Evolutionary conservation across 371 early-diverging fungal genomes (phyloP).

Genomic region (Capillidium heterosporum): DNA sequence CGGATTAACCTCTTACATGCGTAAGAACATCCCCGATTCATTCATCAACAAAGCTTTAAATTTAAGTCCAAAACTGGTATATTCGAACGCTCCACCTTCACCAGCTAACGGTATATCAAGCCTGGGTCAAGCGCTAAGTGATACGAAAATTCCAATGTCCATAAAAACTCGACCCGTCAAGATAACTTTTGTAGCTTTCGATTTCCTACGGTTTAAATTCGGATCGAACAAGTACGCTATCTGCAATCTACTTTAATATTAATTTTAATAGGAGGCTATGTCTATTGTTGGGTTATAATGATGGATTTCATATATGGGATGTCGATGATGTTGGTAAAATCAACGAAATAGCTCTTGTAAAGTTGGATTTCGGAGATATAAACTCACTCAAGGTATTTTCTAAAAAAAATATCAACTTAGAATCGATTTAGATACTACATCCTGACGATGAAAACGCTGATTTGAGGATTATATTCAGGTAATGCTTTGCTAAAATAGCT

Average conservation of each 20-base stretch:
- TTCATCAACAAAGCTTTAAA: background rate
- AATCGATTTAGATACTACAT: background rate
- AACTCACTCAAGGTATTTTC: constrained; percentile 20
- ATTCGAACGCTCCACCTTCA: background rate
- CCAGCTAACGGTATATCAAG: too few species aligned
- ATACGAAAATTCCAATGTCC: too few species aligned
- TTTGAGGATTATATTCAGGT: too few species aligned
- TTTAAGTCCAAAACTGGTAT: too few species aligned
- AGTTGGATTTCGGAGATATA: constrained; percentile 24
- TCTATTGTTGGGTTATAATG: constrained; percentile 49
- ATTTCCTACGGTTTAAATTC: background rate
- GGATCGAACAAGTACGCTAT: too few species aligned
- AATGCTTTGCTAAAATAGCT: too few species aligned
- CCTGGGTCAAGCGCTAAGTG: too few species aligned
- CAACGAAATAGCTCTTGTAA: constrained; percentile 46
- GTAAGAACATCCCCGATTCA: background rate
- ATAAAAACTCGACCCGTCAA: too few species aligned
- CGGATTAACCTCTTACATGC: background rate
- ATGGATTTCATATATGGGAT: constrained; percentile 73
- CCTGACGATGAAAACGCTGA: background rate
- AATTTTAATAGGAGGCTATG: constrained; percentile 16
- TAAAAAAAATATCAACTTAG: background rate
- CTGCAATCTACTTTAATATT: background rate
- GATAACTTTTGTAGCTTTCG: background rate
- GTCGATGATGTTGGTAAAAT: constrained; percentile 45